Percentiles rank a stretch among this genome's conserved stretches.
phyloP scores from a whole-genome alignment of 2,329 filamentous ascomycete species.

The Calonectria henricotiae region DNA sequence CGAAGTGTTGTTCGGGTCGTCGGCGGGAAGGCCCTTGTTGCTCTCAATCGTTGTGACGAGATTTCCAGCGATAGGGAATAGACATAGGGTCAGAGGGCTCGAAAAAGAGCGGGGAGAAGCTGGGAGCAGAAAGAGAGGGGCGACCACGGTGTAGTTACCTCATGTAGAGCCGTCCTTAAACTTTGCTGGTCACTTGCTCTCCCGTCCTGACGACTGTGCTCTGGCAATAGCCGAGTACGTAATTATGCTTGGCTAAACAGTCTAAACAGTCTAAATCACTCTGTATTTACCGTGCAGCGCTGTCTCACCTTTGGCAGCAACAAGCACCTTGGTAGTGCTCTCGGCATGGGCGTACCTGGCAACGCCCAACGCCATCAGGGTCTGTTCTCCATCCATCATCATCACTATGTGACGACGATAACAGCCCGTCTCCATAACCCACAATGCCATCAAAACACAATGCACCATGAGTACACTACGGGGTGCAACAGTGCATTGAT shows the following conservation, averaged over 20 bases:
- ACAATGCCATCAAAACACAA: too few species aligned
- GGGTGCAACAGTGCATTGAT: not conserved
- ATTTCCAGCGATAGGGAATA: conserved; percentile 41
- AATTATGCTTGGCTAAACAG: conserved; percentile 8
- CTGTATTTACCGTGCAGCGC: not conserved
- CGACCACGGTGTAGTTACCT: conserved; percentile 23
- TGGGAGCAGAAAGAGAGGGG: conserved; percentile 1
- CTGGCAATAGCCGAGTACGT: not conserved
- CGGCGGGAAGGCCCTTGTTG: conserved; percentile 42
- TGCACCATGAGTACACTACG: not conserved
- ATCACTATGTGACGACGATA: conserved; percentile 20
- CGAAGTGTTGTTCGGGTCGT: conserved; percentile 48
- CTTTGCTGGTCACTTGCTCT: conserved; percentile 28
- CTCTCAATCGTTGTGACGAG: conserved; percentile 22
- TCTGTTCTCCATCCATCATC: not conserved
- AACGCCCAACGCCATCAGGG: conserved; percentile 12
- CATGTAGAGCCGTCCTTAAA: conserved; percentile 31
- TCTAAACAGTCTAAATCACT: not conserved
- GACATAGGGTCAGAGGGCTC: conserved; percentile 11
- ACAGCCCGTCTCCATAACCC: not conserved
- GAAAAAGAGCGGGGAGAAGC: conserved; percentile 34
- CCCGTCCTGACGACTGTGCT: not conserved
- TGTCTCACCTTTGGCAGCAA: not conserved
- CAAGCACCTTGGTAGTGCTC: not conserved
- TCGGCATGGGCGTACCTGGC: conserved; percentile 10